Conservation (phyloP, 371 early-diverging fungal species). For the Mortierella sp. region DNA sequence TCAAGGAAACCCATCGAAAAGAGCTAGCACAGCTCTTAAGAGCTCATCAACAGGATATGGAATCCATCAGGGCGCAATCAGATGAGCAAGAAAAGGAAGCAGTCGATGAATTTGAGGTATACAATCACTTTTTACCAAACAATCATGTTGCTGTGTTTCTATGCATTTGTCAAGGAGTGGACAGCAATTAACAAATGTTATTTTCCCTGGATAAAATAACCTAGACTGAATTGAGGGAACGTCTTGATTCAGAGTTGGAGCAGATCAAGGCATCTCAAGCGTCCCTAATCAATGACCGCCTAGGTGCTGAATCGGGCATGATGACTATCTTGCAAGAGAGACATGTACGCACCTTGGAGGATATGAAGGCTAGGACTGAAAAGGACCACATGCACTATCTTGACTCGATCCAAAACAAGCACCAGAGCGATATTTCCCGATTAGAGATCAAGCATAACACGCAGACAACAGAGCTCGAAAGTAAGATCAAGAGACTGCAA, state of each 20-base stretch:
- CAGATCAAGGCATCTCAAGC: conserved; percentile 48
- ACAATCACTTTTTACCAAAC: no score
- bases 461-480: conserved; percentile 12
- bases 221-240: conserved; percentile 42
- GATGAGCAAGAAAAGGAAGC: conserved; percentile 18
- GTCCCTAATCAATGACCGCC: conserved; percentile 16
- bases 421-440: conserved; percentile 18
- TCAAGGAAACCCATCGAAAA: conserved; percentile 21
- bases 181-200: no score
- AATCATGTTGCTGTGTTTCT: no score
- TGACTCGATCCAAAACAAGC: conserved; percentile 26
- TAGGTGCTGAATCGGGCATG: conserved; percentile 18
- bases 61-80: conserved; percentile 6
- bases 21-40: conserved; percentile 19
- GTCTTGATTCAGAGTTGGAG: conserved; percentile 31
- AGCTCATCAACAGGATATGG: conserved; percentile 27
- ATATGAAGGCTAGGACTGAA: conserved; percentile 20
- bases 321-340: conserved; percentile 24
- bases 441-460: conserved; percentile 10
- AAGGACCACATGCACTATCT: conserved; percentile 24
- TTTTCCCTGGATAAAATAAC: background rate
- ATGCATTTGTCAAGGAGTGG: no score
- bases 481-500: conserved; percentile 27
- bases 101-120: conserved; percentile 37
- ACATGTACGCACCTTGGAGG: conserved; percentile 26